Evolutionary conservation across 495 filamentous ascomycete species (phyloP).

Genomic region (Penicillium crystallinum): DNA sequence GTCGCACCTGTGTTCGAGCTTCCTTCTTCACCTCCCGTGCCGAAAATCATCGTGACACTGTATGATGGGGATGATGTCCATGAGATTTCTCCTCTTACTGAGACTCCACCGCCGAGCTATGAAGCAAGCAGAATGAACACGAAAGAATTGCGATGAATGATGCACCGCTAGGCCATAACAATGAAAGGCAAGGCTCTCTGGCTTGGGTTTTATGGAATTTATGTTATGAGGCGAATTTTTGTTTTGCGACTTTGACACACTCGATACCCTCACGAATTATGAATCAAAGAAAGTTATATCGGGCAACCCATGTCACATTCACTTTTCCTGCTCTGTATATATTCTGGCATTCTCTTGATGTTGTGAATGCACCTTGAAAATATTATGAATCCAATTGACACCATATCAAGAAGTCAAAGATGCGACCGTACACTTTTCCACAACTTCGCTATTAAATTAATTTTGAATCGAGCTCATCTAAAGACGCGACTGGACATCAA

Average conservation of each 20-base stretch:
- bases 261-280: not conserved
- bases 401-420: too few relatives aligned
- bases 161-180: not conserved
- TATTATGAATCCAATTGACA: too few relatives aligned
- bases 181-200: too few relatives aligned
- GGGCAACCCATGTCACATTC: not conserved
- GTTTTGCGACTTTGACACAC: not conserved
- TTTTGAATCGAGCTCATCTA: not conserved
- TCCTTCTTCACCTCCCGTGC: not conserved
- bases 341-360: not conserved
- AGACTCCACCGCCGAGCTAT: not conserved
- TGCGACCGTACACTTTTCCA: not conserved
- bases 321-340: not conserved
- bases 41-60: conserved; percentile 3
- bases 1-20: not conserved
- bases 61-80: not conserved
- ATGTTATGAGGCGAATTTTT: not conserved
- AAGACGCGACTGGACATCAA: not conserved
- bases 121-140: not conserved
- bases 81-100: not conserved
- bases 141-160: not conserved
- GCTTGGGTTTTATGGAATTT: not conserved
- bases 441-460: not conserved
- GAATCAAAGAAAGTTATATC: not conserved
- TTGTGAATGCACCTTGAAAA: too few relatives aligned